Percentiles rank a stretch among this genome's conserved stretches.
Evolutionary conservation across 2,329 filamentous ascomycete genomes (phyloP).

Genomic region (Fusarium graminum): DNA sequence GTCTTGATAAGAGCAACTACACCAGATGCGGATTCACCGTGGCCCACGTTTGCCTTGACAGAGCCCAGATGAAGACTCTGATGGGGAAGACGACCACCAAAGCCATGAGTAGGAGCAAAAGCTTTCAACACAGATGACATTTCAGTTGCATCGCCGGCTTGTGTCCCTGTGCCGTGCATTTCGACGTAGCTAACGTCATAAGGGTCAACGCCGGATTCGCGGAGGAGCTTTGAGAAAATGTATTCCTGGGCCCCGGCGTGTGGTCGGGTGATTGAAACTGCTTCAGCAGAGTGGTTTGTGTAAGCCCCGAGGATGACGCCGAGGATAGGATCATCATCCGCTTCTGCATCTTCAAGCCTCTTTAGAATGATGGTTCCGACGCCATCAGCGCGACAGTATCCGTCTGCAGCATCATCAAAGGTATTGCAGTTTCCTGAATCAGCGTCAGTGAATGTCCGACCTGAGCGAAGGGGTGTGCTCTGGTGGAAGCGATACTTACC

Average conservation of each 20-base stretch:
- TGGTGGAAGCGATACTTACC: neutral
- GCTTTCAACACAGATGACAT: constrained; percentile 79
- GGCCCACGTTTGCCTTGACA: constrained; percentile 75
- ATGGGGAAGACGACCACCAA: constrained; percentile 57
- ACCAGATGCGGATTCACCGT: constrained; percentile 55
- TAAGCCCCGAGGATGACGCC: constrained; percentile 41
- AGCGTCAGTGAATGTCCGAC: neutral
- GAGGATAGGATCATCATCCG: constrained; percentile 43
- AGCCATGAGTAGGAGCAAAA: constrained; percentile 61
- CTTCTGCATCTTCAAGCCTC: constrained; percentile 58
- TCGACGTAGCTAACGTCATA: constrained; percentile 86
- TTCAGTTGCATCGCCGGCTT: constrained; percentile 86
- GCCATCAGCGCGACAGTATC: constrained; percentile 84
- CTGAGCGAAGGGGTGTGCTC: no score
- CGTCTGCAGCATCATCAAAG: constrained; percentile 83
- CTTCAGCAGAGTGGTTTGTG: constrained; percentile 43
- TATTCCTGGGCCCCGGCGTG: constrained; percentile 74
- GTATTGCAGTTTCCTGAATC: constrained; percentile 58
- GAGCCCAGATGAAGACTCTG: constrained; percentile 72
- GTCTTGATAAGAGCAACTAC: constrained; percentile 5
- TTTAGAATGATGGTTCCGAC: constrained; percentile 83
- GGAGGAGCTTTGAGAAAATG: constrained; percentile 76
- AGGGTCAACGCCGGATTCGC: constrained; percentile 79
- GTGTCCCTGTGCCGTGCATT: constrained; percentile 91
- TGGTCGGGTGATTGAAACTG: constrained; percentile 57